A percentile compares a stretch with the other conserved stretches of the same genome.
These are phyloP conservation scores for Leccinum pellstonianum DNA, from an alignment of 768 basidiomycete species.

Conservation along the genomic window DNA sequence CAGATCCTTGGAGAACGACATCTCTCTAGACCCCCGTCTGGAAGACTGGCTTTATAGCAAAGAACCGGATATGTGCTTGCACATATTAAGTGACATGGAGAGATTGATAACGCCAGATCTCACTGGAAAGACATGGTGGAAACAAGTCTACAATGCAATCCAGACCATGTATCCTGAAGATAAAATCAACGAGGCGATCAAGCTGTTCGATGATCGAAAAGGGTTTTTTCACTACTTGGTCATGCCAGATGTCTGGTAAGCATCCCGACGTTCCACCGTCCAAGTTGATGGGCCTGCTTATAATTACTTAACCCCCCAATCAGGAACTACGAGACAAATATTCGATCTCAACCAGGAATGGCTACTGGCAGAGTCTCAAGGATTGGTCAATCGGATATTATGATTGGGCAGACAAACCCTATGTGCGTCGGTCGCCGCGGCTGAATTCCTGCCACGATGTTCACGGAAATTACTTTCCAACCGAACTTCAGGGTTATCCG, in stretches of 20 bases:
- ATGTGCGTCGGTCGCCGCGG: too few relatives aligned
- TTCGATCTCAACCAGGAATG: not conserved
- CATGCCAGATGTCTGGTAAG: not conserved
- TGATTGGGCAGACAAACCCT: not conserved
- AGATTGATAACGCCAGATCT: not conserved
- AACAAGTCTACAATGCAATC: not conserved
- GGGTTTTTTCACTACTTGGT: constrained; percentile 2
- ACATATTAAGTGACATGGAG: constrained; percentile 2
- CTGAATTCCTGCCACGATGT: not conserved
- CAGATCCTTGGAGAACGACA: not conserved
- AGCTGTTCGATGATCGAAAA: constrained; percentile 2
- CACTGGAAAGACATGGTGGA: not conserved
- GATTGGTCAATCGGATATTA: not conserved
- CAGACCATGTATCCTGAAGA: not conserved
- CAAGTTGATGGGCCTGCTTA: too few relatives aligned
- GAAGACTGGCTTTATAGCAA: constrained; percentile 6
- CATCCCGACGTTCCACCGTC: not conserved
- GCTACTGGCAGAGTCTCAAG: not conserved
- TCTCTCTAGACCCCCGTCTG: not conserved
- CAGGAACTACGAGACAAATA: not conserved
- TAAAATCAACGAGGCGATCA: constrained; percentile 2
- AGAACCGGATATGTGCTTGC: constrained; percentile 7
- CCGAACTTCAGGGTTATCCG: not conserved
- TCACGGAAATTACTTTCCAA: not conserved
- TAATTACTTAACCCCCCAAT: not conserved